A percentile compares a stretch with the other conserved stretches of the same genome.
These are phyloP conservation scores for Turritis glabra DNA, from an alignment of 345 rosid species.

Conservation along the genomic window DNA sequence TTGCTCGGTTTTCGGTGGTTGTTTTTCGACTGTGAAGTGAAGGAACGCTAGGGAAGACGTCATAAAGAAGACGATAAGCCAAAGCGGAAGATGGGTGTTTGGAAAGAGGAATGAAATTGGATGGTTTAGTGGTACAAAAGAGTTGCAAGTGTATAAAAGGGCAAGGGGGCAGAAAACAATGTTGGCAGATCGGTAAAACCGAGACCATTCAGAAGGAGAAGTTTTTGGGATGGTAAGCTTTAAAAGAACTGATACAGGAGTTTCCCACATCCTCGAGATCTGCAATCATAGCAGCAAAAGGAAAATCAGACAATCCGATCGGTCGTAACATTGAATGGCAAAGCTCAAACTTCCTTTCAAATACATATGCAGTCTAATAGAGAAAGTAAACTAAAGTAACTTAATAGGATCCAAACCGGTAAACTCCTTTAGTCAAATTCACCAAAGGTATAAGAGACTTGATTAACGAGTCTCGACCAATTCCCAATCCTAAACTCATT, in stretches of 20 bases:
- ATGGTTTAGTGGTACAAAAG: conserved; percentile 77
- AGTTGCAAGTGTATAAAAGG: conserved; percentile 75
- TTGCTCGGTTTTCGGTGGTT: conserved; percentile 87
- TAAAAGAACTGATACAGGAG: conserved; percentile 66
- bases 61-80: conserved; percentile 69
- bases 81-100: conserved; percentile 72
- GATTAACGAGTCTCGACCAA: not conserved
- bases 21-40: conserved; percentile 73
- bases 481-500: not conserved
- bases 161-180: conserved; percentile 79
- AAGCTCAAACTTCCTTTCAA: not conserved
- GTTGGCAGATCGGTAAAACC: conserved; percentile 75
- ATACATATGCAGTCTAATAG: conserved; percentile 14
- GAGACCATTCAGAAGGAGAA: conserved; percentile 77
- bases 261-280: conserved; percentile 75
- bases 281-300: conserved; percentile 37
- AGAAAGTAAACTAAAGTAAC: conserved; percentile 5
- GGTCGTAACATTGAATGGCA: not conserved
- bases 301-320: not conserved
- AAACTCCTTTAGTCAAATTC: not conserved
- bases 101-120: conserved; percentile 78
- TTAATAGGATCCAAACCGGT: not conserved
- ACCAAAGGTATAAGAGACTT: not conserved
- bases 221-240: conserved; percentile 82
- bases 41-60: conserved; percentile 73